These are phyloP conservation scores for Plantago major DNA, from an alignment of 257 asterid genomes.

Conservation along the genomic window DNA sequence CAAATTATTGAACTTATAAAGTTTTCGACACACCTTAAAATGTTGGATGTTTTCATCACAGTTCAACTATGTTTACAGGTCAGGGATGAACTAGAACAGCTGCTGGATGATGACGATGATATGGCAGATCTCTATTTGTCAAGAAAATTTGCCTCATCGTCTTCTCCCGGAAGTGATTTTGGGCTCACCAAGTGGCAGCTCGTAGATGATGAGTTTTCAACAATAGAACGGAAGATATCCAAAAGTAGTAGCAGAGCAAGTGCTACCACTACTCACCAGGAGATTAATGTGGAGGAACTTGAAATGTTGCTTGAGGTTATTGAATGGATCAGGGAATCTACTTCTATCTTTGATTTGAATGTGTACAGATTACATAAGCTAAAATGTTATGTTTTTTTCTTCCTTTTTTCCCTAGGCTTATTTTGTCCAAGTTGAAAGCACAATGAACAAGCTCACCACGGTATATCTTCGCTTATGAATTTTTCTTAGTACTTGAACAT, in stretches of 20 bases:
- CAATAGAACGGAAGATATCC: slow-evolving; percentile 42
- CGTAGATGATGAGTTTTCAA: slow-evolving; percentile 38
- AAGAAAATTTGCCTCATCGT: slow-evolving; percentile 44
- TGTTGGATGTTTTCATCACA: not conserved
- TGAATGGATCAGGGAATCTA: not conserved
- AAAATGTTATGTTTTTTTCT: slow-evolving; percentile 11
- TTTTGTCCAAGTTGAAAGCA: slow-evolving; percentile 88
- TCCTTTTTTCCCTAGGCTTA: slow-evolving; percentile 48
- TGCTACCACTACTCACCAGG: slow-evolving; percentile 41
- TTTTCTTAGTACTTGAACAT: not conserved
- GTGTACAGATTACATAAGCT: not conserved
- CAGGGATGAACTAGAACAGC: slow-evolving; percentile 88
- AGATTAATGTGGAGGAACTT: slow-evolving; percentile 79
- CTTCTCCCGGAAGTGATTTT: slow-evolving; percentile 34
- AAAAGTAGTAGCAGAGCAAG: slow-evolving; percentile 50
- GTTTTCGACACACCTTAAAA: not conserved
- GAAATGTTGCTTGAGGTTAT: slow-evolving; percentile 92
- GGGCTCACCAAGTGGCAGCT: slow-evolving; percentile 41
- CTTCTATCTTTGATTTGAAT: not conserved
- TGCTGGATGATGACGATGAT: slow-evolving; percentile 79
- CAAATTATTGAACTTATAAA: not conserved
- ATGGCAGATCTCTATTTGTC: slow-evolving; percentile 90
- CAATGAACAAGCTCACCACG: slow-evolving; percentile 72
- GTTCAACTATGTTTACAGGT: slow-evolving; percentile 35
- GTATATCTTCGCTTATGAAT: slow-evolving; percentile 30